A percentile compares a stretch with the other conserved stretches of the same genome.
These are phyloP conservation scores for Jackrogersella multiformis DNA, from an alignment of 495 filamentous ascomycete species.

Conservation along the genomic window DNA sequence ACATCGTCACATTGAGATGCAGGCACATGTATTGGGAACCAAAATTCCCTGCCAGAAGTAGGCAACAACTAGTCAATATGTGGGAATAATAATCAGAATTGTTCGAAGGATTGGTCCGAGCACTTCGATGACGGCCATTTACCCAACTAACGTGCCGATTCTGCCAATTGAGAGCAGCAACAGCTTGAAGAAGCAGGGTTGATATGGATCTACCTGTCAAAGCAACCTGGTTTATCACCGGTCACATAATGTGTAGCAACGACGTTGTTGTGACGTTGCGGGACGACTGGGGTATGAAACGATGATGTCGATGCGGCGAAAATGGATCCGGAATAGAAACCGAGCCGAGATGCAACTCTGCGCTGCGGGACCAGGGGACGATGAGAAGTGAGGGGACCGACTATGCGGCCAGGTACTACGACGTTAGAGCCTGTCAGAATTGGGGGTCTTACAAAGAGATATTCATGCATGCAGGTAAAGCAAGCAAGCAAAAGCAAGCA, in stretches of 20 bases:
- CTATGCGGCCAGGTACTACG: conserved; percentile 42
- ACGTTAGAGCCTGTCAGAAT: conserved; percentile 25
- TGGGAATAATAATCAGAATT: background rate
- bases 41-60: background rate
- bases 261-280: conserved; percentile 25
- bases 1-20: conserved; percentile 23
- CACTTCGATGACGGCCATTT: background rate
- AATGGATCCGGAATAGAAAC: conserved; percentile 34
- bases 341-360: conserved; percentile 42
- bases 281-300: conserved; percentile 39
- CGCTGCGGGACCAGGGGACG: conserved; percentile 35
- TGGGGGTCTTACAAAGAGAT: conserved; percentile 28
- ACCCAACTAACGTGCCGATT: conserved; percentile 3
- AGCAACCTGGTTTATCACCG: conserved; percentile 15
- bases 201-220: conserved; percentile 5
- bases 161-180: background rate
- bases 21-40: background rate
- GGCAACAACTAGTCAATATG: background rate
- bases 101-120: background rate
- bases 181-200: conserved; percentile 10
- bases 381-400: conserved; percentile 33
- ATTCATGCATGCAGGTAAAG: conserved; percentile 31
- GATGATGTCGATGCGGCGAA: conserved; percentile 40
- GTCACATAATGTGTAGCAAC: conserved; percentile 20
- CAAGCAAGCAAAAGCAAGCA: no score